Evolutionary conservation across 129 eudicot species (phyloP), one percentile per base, ranked within the genome.

Genomic region (Lonicera japonica): DNA sequence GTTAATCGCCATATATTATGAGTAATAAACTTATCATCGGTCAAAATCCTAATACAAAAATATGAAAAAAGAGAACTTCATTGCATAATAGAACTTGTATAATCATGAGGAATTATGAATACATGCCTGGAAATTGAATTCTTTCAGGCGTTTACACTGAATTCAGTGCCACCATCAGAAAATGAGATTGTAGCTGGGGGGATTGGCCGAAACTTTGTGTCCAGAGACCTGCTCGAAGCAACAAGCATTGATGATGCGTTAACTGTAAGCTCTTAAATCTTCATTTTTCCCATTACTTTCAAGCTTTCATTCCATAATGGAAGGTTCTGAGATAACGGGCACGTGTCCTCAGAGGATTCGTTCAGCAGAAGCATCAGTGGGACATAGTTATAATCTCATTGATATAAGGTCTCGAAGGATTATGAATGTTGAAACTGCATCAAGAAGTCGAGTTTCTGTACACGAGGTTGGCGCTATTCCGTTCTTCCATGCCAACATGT

Each of bases 401-500:
- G 95, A 88, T 36, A 38, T 78, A 25, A 77, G 79, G 40, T 12
- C 74, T 18, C 71, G 96, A 21, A 82, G 81, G 77, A 92, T 92
- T 60, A 54, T 92, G 59, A 92, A 88, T 36, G 96, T 88, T 43
- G 96, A 88, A 73, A 87, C 99, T 18, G 95, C 99, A 60, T 88
- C 99, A 70, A 76, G 80, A 70, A 81, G 80, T 53, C 80, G 95
- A 60, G 52, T 75, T 56, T 92, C 99, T 51, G 65, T 85, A 48
- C 67, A 60, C 25, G 83, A 87, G 71, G 55, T 88, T 14, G 76
- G 79, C 69, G 73, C 72, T 71, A 63, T 20, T 36, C 96, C 99
- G 47, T 88, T 88, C 79, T 92, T 92, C 77, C 99, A 92, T 88
- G 99, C 96, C 61, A 92, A 92, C 60, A 87, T 85, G 92, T 88